Conservation (phyloP, 306 rosid genomes). For the Pterocarpus macrocarpus region DNA sequence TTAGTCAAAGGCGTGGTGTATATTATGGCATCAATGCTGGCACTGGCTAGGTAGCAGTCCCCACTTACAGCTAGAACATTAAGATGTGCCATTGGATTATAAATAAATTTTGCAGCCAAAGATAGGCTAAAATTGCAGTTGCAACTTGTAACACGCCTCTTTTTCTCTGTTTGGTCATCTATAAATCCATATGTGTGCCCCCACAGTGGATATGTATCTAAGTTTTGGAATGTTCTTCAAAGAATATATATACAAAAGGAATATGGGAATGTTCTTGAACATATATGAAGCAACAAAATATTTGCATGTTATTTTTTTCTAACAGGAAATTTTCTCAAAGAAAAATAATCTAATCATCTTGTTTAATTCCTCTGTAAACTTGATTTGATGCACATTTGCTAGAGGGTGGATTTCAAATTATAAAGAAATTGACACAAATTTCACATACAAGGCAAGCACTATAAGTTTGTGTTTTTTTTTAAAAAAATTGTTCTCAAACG, state of each 20-base stretch:
- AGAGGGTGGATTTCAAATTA: neutral
- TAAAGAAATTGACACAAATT: neutral
- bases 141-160: conserved; percentile 6
- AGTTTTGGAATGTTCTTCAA: conserved; percentile 14
- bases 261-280: neutral
- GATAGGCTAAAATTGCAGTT: neutral
- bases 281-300: neutral
- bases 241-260: neutral
- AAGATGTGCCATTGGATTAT: neutral
- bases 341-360: neutral
- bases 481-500: too few species aligned
- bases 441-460: neutral
- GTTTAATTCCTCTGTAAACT: neutral
- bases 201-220: neutral
- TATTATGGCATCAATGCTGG: neutral
- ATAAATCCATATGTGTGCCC: neutral
- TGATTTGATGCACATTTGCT: neutral
- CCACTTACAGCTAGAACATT: conserved; percentile 25
- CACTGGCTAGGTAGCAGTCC: conserved; percentile 11
- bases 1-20: conserved; percentile 20
- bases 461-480: too few species aligned
- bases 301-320: neutral
- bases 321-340: neutral
- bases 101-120: neutral
- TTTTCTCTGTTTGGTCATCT: conserved; percentile 13